Evolutionary conservation across 139 green algal species (phyloP).

Genomic region (Haematococcus sp.): DNA sequence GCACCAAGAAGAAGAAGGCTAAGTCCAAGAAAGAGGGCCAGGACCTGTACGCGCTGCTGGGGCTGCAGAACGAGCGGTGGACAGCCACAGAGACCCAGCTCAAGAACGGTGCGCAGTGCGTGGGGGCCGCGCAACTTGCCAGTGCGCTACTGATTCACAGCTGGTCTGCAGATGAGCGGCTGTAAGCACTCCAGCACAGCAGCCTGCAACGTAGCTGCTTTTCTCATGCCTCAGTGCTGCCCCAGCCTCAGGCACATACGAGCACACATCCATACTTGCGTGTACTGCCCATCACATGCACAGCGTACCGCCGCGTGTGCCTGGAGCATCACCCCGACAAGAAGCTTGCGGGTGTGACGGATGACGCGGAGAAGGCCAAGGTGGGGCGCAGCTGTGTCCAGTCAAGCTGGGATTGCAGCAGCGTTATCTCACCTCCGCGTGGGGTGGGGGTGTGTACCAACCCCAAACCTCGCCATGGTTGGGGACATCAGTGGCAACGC

Average conservation of each 20-base stretch:
- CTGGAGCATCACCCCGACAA: constrained; percentile 95
- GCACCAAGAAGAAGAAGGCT: constrained; percentile 65
- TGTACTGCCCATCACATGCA: too few relatives aligned
- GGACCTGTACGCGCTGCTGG: constrained; percentile 86
- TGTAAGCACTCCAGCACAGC: too few relatives aligned
- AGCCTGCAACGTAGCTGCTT: too few relatives aligned
- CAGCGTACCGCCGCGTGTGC: constrained; percentile 77
- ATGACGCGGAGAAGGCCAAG: constrained; percentile 46
- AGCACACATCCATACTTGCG: too few relatives aligned
- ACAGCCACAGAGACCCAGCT: constrained; percentile 80
- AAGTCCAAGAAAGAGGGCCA: constrained; percentile 44
- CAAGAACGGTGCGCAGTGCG: constrained; percentile 50
- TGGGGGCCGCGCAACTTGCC: too few relatives aligned
- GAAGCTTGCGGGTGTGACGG: constrained; percentile 39
- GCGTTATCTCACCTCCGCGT: too few relatives aligned
- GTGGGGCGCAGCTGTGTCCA: constrained; percentile 18
- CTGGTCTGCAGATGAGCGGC: too few relatives aligned
- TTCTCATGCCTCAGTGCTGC: too few relatives aligned
- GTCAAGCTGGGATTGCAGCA: too few relatives aligned
- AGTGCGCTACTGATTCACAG: too few relatives aligned
- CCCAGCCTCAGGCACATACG: too few relatives aligned
- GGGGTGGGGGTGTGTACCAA: background rate
- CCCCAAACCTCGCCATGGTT: constrained; percentile 43
- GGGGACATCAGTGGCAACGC: too few relatives aligned
- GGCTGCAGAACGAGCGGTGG: constrained; percentile 80